Conservation (phyloP, 495 filamentous ascomycete genomes). For the Penicillium canariense region DNA sequence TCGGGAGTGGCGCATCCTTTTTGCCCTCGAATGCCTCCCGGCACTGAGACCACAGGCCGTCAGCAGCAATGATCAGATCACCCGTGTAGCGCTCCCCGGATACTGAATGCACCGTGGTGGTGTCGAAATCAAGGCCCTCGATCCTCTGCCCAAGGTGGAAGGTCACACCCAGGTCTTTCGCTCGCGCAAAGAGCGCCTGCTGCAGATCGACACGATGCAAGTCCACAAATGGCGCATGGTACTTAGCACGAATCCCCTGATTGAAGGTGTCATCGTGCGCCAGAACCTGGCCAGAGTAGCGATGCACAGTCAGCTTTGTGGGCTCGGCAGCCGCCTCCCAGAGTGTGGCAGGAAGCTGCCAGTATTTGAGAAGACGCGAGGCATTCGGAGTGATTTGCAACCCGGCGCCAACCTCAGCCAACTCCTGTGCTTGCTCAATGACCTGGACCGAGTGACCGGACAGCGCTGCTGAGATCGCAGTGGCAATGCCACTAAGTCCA, state of each 20-base stretch:
- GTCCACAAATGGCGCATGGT: slow-evolving; percentile 54
- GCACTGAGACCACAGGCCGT: slow-evolving; percentile 53
- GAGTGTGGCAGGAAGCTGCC: slow-evolving; percentile 49
- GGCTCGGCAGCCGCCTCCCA: slow-evolving; percentile 50
- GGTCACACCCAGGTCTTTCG: slow-evolving; percentile 50
- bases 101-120: slow-evolving; percentile 24
- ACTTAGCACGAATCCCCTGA: slow-evolving; percentile 39
- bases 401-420: slow-evolving; percentile 55
- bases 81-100: slow-evolving; percentile 33
- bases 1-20: slow-evolving; percentile 48
- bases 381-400: slow-evolving; percentile 60
- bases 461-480: slow-evolving; percentile 58
- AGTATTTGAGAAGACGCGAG: slow-evolving; percentile 51
- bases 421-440: slow-evolving; percentile 59
- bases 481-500: slow-evolving; percentile 61
- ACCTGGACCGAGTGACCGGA: slow-evolving; percentile 60
- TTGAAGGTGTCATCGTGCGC: slow-evolving; percentile 50
- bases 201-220: slow-evolving; percentile 62
- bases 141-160: slow-evolving; percentile 48
- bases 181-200: slow-evolving; percentile 48
- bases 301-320: slow-evolving; percentile 53
- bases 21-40: slow-evolving; percentile 49
- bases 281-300: slow-evolving; percentile 53
- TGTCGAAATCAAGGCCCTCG: slow-evolving; percentile 37
- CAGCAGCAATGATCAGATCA: slow-evolving; percentile 58